These are phyloP conservation scores for Passalora sequoiae DNA, from an alignment of 2,329 filamentous ascomycete species.

Conservation along the genomic window DNA sequence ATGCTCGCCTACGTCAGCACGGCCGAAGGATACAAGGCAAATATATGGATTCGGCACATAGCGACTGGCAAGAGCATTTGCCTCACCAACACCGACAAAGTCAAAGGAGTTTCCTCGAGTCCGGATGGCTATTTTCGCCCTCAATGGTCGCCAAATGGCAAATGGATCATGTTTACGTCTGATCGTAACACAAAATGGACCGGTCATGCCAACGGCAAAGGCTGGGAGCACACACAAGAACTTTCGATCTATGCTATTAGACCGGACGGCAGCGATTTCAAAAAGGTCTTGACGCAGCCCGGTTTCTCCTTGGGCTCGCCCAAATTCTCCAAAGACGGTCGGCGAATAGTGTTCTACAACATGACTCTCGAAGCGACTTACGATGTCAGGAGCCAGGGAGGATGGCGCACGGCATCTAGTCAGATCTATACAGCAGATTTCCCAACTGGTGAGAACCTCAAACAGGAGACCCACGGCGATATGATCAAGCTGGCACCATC, in stretches of 20 bases:
- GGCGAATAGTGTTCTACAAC: conserved; percentile 7
- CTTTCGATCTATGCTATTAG: conserved; percentile 12
- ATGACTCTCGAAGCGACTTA: conserved; percentile 5
- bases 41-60: conserved; percentile 10
- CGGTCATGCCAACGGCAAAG: conserved; percentile 33
- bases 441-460: conserved; percentile 9
- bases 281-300: neutral
- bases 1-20: conserved; percentile 11
- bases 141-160: conserved; percentile 10
- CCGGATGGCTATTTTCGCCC: conserved; percentile 12
- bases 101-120: conserved; percentile 2
- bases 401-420: conserved; percentile 1
- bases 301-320: conserved; percentile 6
- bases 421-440: conserved; percentile 14
- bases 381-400: neutral
- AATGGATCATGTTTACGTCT: conserved; percentile 11
- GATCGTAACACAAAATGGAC: conserved; percentile 44
- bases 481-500: conserved; percentile 10
- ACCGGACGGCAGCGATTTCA: conserved; percentile 11
- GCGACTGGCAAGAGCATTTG: neutral
- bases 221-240: conserved; percentile 11
- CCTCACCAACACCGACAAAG: conserved; percentile 2
- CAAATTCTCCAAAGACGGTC: conserved; percentile 5
- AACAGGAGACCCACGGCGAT: conserved; percentile 7
- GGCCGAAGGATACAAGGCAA: conserved; percentile 1